Percentiles rank a stretch among this genome's conserved stretches.
Evolutionary conservation across 1,284 basidiomycete genomes (phyloP).

Genomic region (Irpex rosettiformis): DNA sequence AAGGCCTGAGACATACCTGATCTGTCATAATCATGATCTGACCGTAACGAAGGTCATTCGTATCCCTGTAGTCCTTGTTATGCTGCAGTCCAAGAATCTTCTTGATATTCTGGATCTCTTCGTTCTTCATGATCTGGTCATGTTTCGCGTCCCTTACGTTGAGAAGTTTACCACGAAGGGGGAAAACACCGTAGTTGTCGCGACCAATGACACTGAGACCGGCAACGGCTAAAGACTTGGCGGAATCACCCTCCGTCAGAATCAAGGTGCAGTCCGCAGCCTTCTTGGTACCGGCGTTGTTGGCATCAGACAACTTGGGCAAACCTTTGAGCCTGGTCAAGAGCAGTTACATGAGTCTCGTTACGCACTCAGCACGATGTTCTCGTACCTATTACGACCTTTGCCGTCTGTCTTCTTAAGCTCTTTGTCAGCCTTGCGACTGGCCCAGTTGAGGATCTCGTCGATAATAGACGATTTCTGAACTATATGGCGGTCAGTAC

Average conservation of each 20-base stretch:
- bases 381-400: constrained; percentile 79
- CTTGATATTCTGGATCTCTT: constrained; percentile 96
- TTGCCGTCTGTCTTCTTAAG: constrained; percentile 97
- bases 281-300: constrained; percentile 89
- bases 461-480: constrained; percentile 91
- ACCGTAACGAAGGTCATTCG: constrained; percentile 84
- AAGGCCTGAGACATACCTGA: constrained; percentile 81
- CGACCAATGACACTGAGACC: constrained; percentile 94
- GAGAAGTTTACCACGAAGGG: constrained; percentile 93
- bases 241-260: constrained; percentile 98
- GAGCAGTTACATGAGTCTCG: background rate
- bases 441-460: constrained; percentile 92
- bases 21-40: constrained; percentile 99
- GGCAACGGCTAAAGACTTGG: constrained; percentile 94
- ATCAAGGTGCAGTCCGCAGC: constrained; percentile 92
- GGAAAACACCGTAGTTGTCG: constrained; percentile 97
- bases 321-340: constrained; percentile 76
- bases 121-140: constrained; percentile 97
- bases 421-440: constrained; percentile 94
- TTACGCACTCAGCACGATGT: too few relatives aligned
- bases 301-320: constrained; percentile 94
- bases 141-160: constrained; percentile 98
- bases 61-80: constrained; percentile 81
- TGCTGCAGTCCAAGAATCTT: constrained; percentile 97
- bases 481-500: constrained; percentile 44